phyloP scores from a whole-genome alignment of 371 early-diverging fungal species.

The Syncephalastrum racemosum region DNA sequence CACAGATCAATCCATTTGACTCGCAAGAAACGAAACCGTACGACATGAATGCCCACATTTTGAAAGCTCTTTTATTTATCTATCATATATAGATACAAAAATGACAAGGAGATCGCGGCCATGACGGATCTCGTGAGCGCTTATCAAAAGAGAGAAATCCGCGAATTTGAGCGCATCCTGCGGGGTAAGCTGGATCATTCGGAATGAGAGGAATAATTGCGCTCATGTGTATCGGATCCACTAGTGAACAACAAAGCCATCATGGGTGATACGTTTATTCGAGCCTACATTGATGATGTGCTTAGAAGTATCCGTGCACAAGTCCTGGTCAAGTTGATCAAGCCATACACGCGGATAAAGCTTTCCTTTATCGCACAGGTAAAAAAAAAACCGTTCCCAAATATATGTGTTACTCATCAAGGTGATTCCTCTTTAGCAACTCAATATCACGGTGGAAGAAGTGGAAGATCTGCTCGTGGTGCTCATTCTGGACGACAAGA shows the following conservation, averaged over 20 bases:
- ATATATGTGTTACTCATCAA: background rate
- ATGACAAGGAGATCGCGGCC: constrained; percentile 86
- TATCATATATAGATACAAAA: constrained; percentile 66
- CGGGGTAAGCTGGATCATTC: constrained; percentile 17
- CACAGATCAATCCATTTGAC: constrained; percentile 93
- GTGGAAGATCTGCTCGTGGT: constrained; percentile 84
- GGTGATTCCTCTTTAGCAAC: constrained; percentile 45
- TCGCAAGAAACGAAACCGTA: constrained; percentile 95
- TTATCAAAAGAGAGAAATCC: constrained; percentile 86
- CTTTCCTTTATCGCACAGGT: constrained; percentile 78
- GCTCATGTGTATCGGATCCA: background rate
- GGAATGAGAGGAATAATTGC: constrained; percentile 3
- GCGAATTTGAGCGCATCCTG: constrained; percentile 83
- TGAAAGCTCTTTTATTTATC: background rate
- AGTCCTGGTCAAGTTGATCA: constrained; percentile 79
- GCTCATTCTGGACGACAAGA: constrained; percentile 84
- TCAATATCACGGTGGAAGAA: constrained; percentile 73
- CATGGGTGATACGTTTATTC: constrained; percentile 89
- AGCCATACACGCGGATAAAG: constrained; percentile 91
- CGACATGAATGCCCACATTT: constrained; percentile 6
- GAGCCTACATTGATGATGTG: constrained; percentile 87
- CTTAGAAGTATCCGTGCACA: constrained; percentile 87
- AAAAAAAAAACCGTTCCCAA: constrained; percentile 5
- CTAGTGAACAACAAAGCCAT: constrained; percentile 71
- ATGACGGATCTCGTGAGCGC: constrained; percentile 92